Evolutionary conservation across 2,329 filamentous ascomycete species (phyloP).

Genomic region (Diaporthe sp.): DNA sequence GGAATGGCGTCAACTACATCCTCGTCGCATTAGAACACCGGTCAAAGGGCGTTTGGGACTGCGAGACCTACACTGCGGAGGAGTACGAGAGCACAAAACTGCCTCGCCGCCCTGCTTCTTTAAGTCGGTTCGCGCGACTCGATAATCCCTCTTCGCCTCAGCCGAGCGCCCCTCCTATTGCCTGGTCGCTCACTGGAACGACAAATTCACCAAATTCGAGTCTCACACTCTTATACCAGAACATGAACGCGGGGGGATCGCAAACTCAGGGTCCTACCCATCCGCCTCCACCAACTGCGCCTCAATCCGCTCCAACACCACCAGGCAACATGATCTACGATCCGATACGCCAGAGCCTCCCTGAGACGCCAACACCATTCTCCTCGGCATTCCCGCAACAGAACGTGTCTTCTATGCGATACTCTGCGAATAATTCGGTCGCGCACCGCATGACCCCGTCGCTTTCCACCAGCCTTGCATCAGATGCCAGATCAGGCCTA

Average conservation of each 20-base stretch:
- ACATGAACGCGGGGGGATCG: conserved; percentile 50
- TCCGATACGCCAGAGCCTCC: conserved; percentile 66
- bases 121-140: conserved; percentile 55
- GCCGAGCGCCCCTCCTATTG: conserved; percentile 69
- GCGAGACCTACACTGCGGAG: conserved; percentile 73
- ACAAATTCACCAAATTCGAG: conserved; percentile 88
- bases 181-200: conserved; percentile 88
- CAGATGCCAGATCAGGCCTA: conserved; percentile 36
- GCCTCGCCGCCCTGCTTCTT: conserved; percentile 55
- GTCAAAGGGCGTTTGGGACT: conserved; percentile 86
- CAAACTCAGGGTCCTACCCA: conserved; percentile 36
- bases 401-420: conserved; percentile 58
- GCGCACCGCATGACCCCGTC: conserved; percentile 41
- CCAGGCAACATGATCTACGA: conserved; percentile 71
- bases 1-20: conserved; percentile 89
- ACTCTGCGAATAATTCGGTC: conserved; percentile 50
- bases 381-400: conserved; percentile 61
- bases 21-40: conserved; percentile 88
- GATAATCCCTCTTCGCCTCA: conserved; percentile 55
- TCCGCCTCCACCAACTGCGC: conserved; percentile 30
- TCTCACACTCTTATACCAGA: conserved; percentile 83
- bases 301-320: conserved; percentile 50
- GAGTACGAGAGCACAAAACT: conserved; percentile 80
- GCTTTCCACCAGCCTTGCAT: conserved; percentile 27
- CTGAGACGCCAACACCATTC: conserved; percentile 59